phyloP scores from a whole-genome alignment of 805 yeast genomes.

The Spathaspora hagerdaliae region DNA sequence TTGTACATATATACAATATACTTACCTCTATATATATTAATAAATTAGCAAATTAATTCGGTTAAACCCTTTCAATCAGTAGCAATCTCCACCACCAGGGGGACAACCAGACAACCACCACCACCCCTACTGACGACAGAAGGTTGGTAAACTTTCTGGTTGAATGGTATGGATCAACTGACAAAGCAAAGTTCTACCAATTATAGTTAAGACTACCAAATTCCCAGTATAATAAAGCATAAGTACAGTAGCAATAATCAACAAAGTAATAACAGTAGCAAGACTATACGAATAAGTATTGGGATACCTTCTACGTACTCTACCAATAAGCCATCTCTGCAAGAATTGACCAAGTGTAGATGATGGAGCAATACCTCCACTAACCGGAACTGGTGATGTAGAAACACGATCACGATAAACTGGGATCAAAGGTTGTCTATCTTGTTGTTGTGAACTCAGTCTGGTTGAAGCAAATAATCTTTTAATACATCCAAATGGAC shows the following conservation, averaged over 20 bases:
- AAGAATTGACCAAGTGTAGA: not conserved
- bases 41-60: not conserved
- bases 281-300: slow-evolving; percentile 1
- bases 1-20: slow-evolving; percentile 6
- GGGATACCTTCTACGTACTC: slow-evolving; percentile 3
- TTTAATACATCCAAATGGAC: not conserved
- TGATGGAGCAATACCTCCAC: not conserved
- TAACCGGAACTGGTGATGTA: not conserved
- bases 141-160: slow-evolving; percentile 2
- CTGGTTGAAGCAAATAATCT: not conserved
- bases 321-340: slow-evolving; percentile 4
- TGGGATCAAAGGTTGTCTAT: slow-evolving; percentile 1
- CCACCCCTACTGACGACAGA: slow-evolving; percentile 1
- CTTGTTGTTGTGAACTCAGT: not conserved
- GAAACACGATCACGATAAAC: not conserved
- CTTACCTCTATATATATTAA: not conserved
- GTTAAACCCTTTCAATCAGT: not conserved
- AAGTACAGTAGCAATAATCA: slow-evolving; percentile 4
- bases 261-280: slow-evolving; percentile 4
- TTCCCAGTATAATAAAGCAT: slow-evolving; percentile 14
- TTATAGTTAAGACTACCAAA: slow-evolving; percentile 3
- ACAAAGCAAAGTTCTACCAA: slow-evolving; percentile 8
- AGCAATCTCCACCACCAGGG: not conserved
- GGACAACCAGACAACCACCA: not conserved
- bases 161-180: slow-evolving; percentile 4